A percentile compares a stretch with the other conserved stretches of the same genome.
phyloP scores from a whole-genome alignment of 1,139 yeast species.

The Hansenula anomala region DNA sequence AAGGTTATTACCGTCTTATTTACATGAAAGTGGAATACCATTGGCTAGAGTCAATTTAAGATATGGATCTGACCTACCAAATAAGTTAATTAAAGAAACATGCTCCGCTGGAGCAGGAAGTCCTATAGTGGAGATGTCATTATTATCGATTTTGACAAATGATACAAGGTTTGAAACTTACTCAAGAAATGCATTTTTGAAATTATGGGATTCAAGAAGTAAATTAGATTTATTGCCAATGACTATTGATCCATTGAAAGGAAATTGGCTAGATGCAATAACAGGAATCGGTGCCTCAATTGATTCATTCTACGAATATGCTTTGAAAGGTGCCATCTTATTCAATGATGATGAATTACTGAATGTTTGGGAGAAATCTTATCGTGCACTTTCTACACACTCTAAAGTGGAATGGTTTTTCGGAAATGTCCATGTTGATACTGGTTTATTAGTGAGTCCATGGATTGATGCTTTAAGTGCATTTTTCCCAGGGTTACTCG shows the following conservation, averaged over 20 bases:
- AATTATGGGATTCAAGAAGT: slow-evolving; percentile 67
- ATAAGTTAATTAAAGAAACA: slow-evolving; percentile 45
- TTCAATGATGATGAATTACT: slow-evolving; percentile 63
- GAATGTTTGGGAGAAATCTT: slow-evolving; percentile 55
- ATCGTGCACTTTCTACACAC: slow-evolving; percentile 49
- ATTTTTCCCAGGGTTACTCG: slow-evolving; percentile 84
- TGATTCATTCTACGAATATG: slow-evolving; percentile 91
- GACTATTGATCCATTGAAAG: slow-evolving; percentile 62
- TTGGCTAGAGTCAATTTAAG: slow-evolving; percentile 66
- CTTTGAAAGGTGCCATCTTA: slow-evolving; percentile 69
- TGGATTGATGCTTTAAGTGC: slow-evolving; percentile 91
- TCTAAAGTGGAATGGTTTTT: slow-evolving; percentile 53
- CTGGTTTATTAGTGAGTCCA: slow-evolving; percentile 46
- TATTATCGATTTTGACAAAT: slow-evolving; percentile 68
- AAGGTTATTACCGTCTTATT: slow-evolving; percentile 62
- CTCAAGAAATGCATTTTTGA: slow-evolving; percentile 60
- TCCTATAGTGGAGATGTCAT: slow-evolving; percentile 72
- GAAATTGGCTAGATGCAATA: slow-evolving; percentile 52
- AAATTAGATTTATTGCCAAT: slow-evolving; percentile 66
- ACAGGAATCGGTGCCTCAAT: slow-evolving; percentile 90
- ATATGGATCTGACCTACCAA: slow-evolving; percentile 37
- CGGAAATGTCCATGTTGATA: slow-evolving; percentile 48
- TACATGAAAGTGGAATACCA: slow-evolving; percentile 60
- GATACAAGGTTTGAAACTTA: slow-evolving; percentile 65
- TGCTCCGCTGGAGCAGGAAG: slow-evolving; percentile 88